Base-by-base conservation (phyloP, 352 stramenopile genomes). In the Pythium scleroteichum region DNA sequence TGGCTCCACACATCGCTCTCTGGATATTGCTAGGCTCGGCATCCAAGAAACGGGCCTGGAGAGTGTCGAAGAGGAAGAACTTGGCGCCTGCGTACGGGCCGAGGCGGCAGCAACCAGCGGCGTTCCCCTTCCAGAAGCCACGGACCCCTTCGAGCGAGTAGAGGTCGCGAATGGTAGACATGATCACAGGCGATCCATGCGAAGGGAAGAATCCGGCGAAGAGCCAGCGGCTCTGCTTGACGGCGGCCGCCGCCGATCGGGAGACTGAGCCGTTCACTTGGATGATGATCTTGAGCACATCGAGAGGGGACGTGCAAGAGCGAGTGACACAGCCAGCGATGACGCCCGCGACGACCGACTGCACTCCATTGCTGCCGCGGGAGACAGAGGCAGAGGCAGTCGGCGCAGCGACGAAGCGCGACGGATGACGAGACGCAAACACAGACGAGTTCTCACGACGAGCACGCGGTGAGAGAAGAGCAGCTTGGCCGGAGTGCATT, bases 201-300 rank as follows among this genome's bases (percentile, higher is more conserved):
- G 75, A 79, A 39, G 44, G 29, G 29, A 35, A 35, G 29, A 38
- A n/a, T 0, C 46, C 49, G 3, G 45, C 39, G 24, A 68, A 8
- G 10, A 57, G 19, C 17, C 59, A 57, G 6, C 47, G 49, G 29
- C 59, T 62, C 19, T 59, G 40, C 3, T 53, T 62, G 38, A 52
- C 66, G 47, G 66, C 66, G 27, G 70, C 59, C 14, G 70, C 53
- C 6, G 75, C 40, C 13, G 69, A 71, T 16, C 64, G 59, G 4
- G 69, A 59, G 13, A 62, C 46, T 13, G 77, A 67, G 19, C 74
- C 73, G 59, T 88, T 87, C 12, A 93, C 82, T 64, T 94, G 84
- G 47, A 94, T 88, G 19, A 92, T 66, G 68, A 94, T 92, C 73
- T 92, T 92, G 56, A 94, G 76, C 71, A 92, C 82, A 53, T 94